phyloP scores from a whole-genome alignment of 371 early-diverging fungal genomes.

The Blastocladiella emersonii region DNA sequence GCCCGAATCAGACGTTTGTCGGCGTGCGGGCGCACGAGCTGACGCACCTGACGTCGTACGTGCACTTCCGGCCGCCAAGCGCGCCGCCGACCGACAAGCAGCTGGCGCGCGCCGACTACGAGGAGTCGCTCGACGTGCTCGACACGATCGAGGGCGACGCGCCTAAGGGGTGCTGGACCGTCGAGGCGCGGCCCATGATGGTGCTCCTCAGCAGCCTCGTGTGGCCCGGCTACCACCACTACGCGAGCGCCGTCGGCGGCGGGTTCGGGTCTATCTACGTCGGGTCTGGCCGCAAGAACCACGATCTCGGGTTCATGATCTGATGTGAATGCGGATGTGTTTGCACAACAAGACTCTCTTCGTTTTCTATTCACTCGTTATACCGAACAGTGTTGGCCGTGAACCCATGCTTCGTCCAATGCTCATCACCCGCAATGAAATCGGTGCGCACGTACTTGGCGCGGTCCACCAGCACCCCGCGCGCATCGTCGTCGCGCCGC shows the following conservation, averaged over 20 bases:
- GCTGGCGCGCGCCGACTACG: constrained; percentile 17
- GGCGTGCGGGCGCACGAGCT: constrained; percentile 16
- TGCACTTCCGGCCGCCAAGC: constrained; percentile 31
- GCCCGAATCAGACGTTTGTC: constrained; percentile 20
- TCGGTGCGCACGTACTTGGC: background rate
- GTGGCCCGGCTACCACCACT: constrained; percentile 38
- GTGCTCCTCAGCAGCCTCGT: constrained; percentile 22
- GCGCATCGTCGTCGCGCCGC: background rate
- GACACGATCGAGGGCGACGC: constrained; percentile 24
- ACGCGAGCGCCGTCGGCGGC: constrained; percentile 12
- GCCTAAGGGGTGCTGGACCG: constrained; percentile 18
- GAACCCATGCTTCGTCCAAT: background rate
- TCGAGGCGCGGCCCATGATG: background rate
- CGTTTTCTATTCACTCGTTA: no score
- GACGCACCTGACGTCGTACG: constrained; percentile 20
- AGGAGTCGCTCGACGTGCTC: constrained; percentile 33
- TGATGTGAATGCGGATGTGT: constrained; percentile 9
- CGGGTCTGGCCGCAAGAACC: constrained; percentile 28
- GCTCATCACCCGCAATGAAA: background rate
- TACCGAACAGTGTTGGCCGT: background rate
- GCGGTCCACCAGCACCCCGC: background rate
- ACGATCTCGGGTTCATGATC: constrained; percentile 32
- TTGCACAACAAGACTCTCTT: no score
- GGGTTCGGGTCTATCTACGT: constrained; percentile 24
- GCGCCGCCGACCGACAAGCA: constrained; percentile 7